Conservation (phyloP, 495 filamentous ascomycete species). For the Aspergillus haitiensis region DNA sequence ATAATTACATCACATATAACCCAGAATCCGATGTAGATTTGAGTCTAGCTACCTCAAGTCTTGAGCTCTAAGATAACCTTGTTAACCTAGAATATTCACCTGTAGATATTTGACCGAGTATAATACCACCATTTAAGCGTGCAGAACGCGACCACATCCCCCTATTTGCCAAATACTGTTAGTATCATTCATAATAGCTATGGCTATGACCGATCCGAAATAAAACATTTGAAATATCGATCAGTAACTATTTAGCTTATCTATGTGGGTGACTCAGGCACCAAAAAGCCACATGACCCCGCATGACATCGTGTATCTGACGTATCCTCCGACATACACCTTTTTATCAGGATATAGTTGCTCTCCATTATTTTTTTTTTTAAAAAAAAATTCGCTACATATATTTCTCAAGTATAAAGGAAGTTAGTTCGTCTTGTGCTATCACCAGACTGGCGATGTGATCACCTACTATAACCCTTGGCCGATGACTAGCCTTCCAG, state of each 20-base stretch:
- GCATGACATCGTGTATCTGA: background rate
- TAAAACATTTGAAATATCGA: background rate
- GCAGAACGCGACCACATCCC: too few relatives aligned
- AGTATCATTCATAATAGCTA: too few relatives aligned
- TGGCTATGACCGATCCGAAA: background rate
- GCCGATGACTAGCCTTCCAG: background rate
- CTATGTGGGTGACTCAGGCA: conserved; percentile 7
- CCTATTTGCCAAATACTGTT: too few relatives aligned
- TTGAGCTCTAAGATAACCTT: conserved; percentile 15
- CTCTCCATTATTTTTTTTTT: too few relatives aligned
- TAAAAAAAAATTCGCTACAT: background rate
- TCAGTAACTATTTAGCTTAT: background rate
- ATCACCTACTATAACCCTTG: background rate
- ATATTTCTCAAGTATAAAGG: background rate
- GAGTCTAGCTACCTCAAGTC: conserved; percentile 13
- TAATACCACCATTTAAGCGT: too few relatives aligned
- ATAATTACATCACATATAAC: conserved; percentile 55
- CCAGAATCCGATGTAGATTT: conserved; percentile 7
- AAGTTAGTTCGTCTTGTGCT: background rate
- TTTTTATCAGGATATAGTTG: too few relatives aligned
- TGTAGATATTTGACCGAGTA: too few relatives aligned
- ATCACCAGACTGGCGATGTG: background rate
- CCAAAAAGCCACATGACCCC: conserved; percentile 3
- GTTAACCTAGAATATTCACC: too few relatives aligned
- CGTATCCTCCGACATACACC: too few relatives aligned